phyloP scores from a whole-genome alignment of 1,139 yeast genomes.

The Wickerhamiella pararugosa region DNA sequence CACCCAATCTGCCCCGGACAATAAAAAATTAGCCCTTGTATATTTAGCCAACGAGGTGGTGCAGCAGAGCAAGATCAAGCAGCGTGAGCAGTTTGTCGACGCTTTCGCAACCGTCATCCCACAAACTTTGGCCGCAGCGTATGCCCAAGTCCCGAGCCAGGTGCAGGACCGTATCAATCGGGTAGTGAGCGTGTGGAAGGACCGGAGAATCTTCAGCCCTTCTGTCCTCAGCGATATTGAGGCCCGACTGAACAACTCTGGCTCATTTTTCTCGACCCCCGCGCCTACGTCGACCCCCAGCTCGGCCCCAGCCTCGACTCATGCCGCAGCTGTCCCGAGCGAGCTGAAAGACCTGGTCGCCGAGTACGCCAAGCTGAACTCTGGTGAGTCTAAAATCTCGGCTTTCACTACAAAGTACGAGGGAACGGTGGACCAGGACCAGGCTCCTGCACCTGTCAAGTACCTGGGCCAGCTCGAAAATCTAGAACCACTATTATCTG shows the following conservation, averaged over 20 bases:
- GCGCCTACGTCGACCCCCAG: background rate
- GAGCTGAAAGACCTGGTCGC: constrained; percentile 2
- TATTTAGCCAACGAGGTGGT: constrained; percentile 75
- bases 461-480: constrained; percentile 20
- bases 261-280: background rate
- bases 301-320: background rate
- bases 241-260: constrained; percentile 7
- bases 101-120: constrained; percentile 39
- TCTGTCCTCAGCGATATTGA: constrained; percentile 33
- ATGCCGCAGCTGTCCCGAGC: background rate
- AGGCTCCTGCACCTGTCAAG: background rate
- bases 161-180: constrained; percentile 44
- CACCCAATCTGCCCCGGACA: constrained; percentile 25
- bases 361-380: background rate
- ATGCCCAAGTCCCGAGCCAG: constrained; percentile 21
- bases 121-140: constrained; percentile 24
- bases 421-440: background rate
- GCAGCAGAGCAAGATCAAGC: constrained; percentile 60
- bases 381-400: background rate
- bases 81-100: constrained; percentile 41
- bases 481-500: constrained; percentile 17
- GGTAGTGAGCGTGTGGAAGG: constrained; percentile 61
- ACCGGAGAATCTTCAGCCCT: constrained; percentile 41
- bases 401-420: background rate
- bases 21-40: constrained; percentile 42